Evolutionary conservation across 164 flowering plant genomes (phyloP).

Genomic region (Liquidambar formosana): DNA sequence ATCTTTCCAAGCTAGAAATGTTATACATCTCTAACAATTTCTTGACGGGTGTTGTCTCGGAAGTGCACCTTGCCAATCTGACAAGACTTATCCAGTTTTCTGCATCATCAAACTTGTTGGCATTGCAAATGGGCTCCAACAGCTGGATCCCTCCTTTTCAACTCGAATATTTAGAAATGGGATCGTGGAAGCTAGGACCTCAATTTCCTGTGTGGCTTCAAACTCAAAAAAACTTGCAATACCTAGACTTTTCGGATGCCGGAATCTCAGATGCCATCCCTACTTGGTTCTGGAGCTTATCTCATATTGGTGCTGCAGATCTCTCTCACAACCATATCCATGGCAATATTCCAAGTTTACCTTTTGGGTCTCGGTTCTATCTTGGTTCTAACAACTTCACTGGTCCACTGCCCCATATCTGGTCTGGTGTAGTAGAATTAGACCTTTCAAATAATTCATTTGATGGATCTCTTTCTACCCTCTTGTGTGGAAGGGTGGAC

Average conservation of each 20-base stretch:
- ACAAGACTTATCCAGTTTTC: too few relatives aligned
- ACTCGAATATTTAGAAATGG: not conserved
- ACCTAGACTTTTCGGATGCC: constrained; percentile 4
- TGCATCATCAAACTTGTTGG: too few relatives aligned
- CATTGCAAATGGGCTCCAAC: not conserved
- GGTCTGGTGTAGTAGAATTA: too few relatives aligned
- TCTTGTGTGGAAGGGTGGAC: not conserved
- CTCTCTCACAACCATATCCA: not conserved
- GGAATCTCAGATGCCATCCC: not conserved
- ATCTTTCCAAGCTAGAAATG: too few relatives aligned
- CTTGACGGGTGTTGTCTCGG: too few relatives aligned
- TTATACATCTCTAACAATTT: too few relatives aligned
- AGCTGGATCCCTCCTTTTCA: constrained; percentile 14
- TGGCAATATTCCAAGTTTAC: not conserved
- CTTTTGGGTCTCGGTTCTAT: too few relatives aligned
- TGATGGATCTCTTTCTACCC: not conserved
- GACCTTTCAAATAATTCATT: too few relatives aligned
- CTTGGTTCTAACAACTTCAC: too few relatives aligned
- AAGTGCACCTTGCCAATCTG: too few relatives aligned
- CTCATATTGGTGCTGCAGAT: not conserved
- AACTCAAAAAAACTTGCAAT: not conserved
- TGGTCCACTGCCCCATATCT: too few relatives aligned
- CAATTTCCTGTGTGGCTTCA: constrained; percentile 10
- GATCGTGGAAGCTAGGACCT: constrained; percentile 1
- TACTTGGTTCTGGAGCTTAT: constrained; percentile 6